Base-by-base conservation (phyloP, 805 yeast genomes). In the Kazachstania kunashirensis region DNA sequence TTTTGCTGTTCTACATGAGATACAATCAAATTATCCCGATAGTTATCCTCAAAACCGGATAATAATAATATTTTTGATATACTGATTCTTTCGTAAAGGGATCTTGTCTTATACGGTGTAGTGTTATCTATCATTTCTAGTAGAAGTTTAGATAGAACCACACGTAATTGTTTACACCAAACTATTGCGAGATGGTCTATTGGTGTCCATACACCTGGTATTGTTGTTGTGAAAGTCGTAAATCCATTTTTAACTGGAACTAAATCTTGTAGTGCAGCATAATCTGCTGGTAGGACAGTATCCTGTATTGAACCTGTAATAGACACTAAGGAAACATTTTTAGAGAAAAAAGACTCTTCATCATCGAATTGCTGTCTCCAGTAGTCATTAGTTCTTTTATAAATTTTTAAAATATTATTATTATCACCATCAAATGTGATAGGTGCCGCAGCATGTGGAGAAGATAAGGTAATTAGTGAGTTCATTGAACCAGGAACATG, bases 401-500 rank as follows among this genome's bases (percentile, higher is more conserved):
- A 89, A 1, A 85, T 72, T 43, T 73, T 73, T 43, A 84, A 62
- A 17, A 89, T 66, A 46, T 86, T 96, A 20, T 94, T 82, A 61
- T 89, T 97, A 46, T 86, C 96, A 20, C 95, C 83, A 61, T 89
- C 97, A 61, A 88, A 86, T 0, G 96, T 84, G 3, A 88, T 77
- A 0, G 98, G 96, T 0, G 96, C 80, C 1, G 84, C 83, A 1
- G 88, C 74, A 55, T 92, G 97, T 0, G 98, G 98, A 0, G 96
- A 75, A 0, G 96, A 80, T 25, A 89, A 62, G 0, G 97, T 88
- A 16, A 88, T 46, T 12, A 89, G 79, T 0, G 96, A 79, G 51
- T 84, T 86, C 15, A 92, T 76, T 1, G 95, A 80, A 16, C 70
- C 73, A 4, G 71, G 71, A 1, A 66, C 49, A 53, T 84, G 88